Percentiles rank a stretch among this genome's conserved stretches.
Evolutionary conservation across 805 yeast species (phyloP).

Genomic region (Starmerella geochares): DNA sequence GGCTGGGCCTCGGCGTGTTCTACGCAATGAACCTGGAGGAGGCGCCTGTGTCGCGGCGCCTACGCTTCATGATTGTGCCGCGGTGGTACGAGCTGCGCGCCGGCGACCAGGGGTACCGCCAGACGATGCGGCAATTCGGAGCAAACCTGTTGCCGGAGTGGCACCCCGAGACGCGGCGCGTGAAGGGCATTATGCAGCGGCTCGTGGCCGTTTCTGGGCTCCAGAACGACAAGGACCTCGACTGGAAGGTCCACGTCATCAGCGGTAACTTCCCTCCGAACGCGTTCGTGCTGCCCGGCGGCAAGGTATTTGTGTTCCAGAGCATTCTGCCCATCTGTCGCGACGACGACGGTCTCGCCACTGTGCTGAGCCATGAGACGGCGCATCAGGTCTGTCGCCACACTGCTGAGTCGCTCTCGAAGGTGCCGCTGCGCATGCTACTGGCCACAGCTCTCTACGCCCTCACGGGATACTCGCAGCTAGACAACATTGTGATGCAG

Average conservation of each 20-base stretch:
- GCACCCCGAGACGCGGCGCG: conserved; percentile 50
- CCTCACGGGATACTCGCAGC: conserved; percentile 47
- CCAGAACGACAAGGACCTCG: conserved; percentile 2
- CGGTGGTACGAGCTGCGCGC: conserved; percentile 50
- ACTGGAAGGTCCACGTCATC: conserved; percentile 78
- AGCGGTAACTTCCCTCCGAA: conserved; percentile 73
- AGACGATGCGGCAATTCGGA: conserved; percentile 47
- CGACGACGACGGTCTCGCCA: conserved; percentile 88
- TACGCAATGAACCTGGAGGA: conserved; percentile 52
- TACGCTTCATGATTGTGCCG: conserved; percentile 62
- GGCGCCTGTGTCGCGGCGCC: conserved; percentile 73
- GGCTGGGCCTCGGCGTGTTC: conserved; percentile 31
- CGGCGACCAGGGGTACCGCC: conserved; percentile 56
- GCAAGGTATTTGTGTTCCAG: conserved; percentile 82
- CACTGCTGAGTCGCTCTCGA: conserved; percentile 69
- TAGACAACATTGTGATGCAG: conserved; percentile 45
- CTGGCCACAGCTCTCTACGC: conserved; percentile 46
- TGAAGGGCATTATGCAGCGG: conserved; percentile 52
- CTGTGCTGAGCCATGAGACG: conserved; percentile 85
- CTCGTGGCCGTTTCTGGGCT: conserved; percentile 41
- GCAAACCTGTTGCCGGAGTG: conserved; percentile 46
- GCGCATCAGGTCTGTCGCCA: conserved; percentile 93
- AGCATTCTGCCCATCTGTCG: conserved; percentile 67
- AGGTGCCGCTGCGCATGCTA: conserved; percentile 58
- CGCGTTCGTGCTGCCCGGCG: conserved; percentile 93